phyloP scores from a whole-genome alignment of 1,284 basidiomycete genomes.

The Pseudomicrostroma phylloplanum region DNA sequence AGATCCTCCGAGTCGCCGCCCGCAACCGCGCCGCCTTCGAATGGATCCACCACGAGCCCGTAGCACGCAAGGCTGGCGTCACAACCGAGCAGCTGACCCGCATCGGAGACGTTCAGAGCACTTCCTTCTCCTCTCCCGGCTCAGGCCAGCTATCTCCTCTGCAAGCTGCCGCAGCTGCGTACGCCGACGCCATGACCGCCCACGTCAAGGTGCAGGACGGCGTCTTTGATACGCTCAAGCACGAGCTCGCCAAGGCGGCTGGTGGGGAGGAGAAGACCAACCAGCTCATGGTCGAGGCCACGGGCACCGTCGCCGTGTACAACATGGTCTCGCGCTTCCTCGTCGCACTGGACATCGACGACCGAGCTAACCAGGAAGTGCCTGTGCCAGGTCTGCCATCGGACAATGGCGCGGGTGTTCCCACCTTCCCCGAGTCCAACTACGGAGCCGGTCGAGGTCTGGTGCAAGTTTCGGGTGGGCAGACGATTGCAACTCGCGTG shows the following conservation, averaged over 20 bases:
- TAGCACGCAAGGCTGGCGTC: conserved; percentile 51
- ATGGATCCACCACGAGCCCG: conserved; percentile 53
- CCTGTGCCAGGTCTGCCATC: conserved; percentile 16
- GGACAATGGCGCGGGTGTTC: conserved; percentile 10
- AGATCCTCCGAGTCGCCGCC: conserved; percentile 53
- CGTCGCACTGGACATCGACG: conserved; percentile 53
- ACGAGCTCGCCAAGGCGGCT: conserved; percentile 26
- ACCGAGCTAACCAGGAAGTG: conserved; percentile 33
- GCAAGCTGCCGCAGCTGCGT: conserved; percentile 47
- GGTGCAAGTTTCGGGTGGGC: conserved; percentile 27
- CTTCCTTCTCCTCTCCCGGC: conserved; percentile 13
- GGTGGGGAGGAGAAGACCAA: conserved; percentile 30
- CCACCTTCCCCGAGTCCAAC: conserved; percentile 13
- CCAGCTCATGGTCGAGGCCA: conserved; percentile 51
- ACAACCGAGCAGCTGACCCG: conserved; percentile 50
- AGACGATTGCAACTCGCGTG: conserved; percentile 30
- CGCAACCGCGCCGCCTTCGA: conserved; percentile 53
- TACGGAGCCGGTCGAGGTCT: conserved; percentile 19
- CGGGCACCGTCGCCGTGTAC: conserved; percentile 52
- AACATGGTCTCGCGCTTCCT: conserved; percentile 55
- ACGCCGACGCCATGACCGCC: conserved; percentile 52
- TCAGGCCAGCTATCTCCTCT: conserved; percentile 21
- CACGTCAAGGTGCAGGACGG: conserved; percentile 43
- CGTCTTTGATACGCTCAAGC: conserved; percentile 37
- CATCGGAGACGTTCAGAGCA: conserved; percentile 47